Evolutionary conservation across 371 early-diverging fungal species (phyloP).

Genomic region (Circinella minor): DNA sequence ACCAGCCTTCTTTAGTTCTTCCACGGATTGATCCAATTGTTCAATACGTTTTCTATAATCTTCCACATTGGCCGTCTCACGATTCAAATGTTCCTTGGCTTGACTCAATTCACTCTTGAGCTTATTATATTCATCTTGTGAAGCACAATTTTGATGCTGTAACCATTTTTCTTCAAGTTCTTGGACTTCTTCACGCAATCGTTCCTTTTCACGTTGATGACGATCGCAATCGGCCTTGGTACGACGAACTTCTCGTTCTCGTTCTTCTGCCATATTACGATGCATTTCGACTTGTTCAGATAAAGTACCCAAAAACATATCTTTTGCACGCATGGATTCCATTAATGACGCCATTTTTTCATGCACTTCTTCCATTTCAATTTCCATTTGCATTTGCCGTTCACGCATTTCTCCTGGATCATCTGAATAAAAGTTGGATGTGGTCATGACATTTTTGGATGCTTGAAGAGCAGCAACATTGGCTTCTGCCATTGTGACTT

Average conservation of each 20-base stretch:
- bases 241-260: constrained; percentile 52
- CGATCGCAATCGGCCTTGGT: constrained; percentile 47
- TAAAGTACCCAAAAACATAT: constrained; percentile 48
- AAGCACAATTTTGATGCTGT: constrained; percentile 43
- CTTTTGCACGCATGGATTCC: constrained; percentile 56
- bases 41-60: constrained; percentile 35
- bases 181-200: constrained; percentile 40
- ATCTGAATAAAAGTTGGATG: constrained; percentile 30
- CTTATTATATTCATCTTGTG: constrained; percentile 39
- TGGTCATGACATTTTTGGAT: constrained; percentile 19
- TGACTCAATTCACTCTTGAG: constrained; percentile 34
- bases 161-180: constrained; percentile 42
- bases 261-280: constrained; percentile 52
- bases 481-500: constrained; percentile 49
- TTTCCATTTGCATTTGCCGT: constrained; percentile 50
- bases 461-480: constrained; percentile 44
- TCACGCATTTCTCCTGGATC: constrained; percentile 40
- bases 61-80: constrained; percentile 30
- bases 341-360: constrained; percentile 50
- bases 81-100: constrained; percentile 36
- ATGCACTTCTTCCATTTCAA: constrained; percentile 57
- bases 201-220: constrained; percentile 44
- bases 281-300: constrained; percentile 52
- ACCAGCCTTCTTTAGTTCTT: constrained; percentile 54
- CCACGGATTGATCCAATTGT: constrained; percentile 42